Conservation (phyloP, 805 yeast species). For the Saccharomycopsis oosterbeekiorum region DNA sequence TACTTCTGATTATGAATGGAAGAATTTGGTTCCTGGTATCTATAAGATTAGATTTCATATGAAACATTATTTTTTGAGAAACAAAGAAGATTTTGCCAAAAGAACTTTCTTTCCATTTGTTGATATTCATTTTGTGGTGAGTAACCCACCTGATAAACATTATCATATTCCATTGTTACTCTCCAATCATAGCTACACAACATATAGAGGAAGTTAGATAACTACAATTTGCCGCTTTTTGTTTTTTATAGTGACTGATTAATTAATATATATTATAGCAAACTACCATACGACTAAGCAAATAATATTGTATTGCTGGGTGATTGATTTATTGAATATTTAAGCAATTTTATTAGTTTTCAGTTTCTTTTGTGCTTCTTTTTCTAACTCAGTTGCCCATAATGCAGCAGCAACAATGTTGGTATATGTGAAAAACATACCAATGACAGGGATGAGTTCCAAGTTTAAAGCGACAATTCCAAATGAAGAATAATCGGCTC, state of each 20-base stretch:
- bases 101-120: conserved; percentile 77
- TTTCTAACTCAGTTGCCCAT: conserved; percentile 17
- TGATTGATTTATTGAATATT: background rate
- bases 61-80: conserved; percentile 45
- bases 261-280: too few relatives aligned
- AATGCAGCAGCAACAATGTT: conserved; percentile 19
- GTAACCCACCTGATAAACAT: conserved; percentile 61
- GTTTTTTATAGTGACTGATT: too few relatives aligned
- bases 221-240: too few relatives aligned
- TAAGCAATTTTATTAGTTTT: conserved; percentile 4
- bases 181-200: conserved; percentile 80
- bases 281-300: too few relatives aligned
- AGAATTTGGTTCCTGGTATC: conserved; percentile 44
- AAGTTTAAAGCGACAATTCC: conserved; percentile 18
- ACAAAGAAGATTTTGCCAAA: conserved; percentile 21
- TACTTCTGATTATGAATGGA: conserved; percentile 30
- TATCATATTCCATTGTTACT: conserved; percentile 83
- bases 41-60: conserved; percentile 75
- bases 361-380: conserved; percentile 7
- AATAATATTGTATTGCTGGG: too few relatives aligned
- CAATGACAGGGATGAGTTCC: conserved; percentile 17
- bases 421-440: conserved; percentile 18
- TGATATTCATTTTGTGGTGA: conserved; percentile 65
- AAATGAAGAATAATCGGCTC: conserved; percentile 15
- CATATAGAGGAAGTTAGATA: conserved; percentile 70